Evolutionary conservation across 2,329 filamentous ascomycete genomes (phyloP), one percentile per base, ranked within the genome.

Genomic region (Akanthomyces lecanii): DNA sequence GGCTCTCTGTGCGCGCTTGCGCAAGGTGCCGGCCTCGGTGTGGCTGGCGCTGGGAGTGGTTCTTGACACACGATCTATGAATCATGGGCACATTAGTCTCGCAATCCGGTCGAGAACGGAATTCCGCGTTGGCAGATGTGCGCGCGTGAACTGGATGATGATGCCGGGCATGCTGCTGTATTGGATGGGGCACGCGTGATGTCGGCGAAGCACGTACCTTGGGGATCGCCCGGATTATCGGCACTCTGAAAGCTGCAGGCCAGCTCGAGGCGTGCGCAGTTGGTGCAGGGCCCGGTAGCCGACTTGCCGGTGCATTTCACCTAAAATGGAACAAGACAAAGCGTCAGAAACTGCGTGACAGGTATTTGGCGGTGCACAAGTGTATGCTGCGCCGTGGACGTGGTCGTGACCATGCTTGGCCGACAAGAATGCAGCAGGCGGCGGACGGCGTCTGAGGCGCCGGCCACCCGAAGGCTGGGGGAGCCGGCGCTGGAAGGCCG

Each of bases 271-370:
- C 76, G 69, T 23, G 69, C 67, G 62, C 77, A 79, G 63, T 76
- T 77, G 55, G 69, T 68, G 64, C 77, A 79, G 14, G 75, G 67
- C 10, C 72, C 74, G 48, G 71, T 69, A 23, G 69, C 70, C 18
- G 73, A 72, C 55, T 74, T 75, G 7, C 76, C 77, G 6, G 73
- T 71, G 62, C 77, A 79, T 72, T 77, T 78, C n/a, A 79, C 76
- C 77, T 79, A 67, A 14, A 51, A 30, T 18, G 3, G 11, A 30
- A 60, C 33, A 59, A 42, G 7, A 52, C 23, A 21, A 28, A 36
- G n/a, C 33, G n/a, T 54, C n/a, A 60, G 62, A 25, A 44, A 45
- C 42, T 21, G 36, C 30, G 30, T 14, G 21, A 44, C 14, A 48
- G 11, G 18, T 60, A 23, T 16, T 36, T 28, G 12, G 38, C 11